Evolutionary conservation across 148 eudicot genomes (phyloP).

Genomic region (Tetragonia tetragonoides): DNA sequence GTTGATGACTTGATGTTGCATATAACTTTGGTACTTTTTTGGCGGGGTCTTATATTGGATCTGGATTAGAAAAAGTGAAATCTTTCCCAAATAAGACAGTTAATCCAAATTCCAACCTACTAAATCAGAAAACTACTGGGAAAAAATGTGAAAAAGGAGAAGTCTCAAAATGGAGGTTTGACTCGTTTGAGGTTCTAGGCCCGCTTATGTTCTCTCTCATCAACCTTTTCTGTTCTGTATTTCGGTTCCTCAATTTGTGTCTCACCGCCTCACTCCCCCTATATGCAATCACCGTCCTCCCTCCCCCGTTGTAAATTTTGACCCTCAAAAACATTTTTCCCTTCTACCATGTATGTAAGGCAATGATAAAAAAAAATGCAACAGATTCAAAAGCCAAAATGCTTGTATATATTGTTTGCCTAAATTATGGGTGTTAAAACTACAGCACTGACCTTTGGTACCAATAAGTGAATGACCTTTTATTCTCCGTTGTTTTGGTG

Average conservation of each 20-base stretch:
- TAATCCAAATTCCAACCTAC: neutral
- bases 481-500: neutral
- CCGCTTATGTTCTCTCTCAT: neutral
- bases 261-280: neutral
- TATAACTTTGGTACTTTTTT: too few relatives aligned
- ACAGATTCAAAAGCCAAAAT: neutral
- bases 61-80: neutral
- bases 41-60: neutral
- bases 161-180: neutral
- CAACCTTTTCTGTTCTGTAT: neutral
- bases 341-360: neutral
- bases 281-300: neutral
- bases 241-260: neutral
- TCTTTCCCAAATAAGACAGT: neutral
- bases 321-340: neutral
- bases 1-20: neutral
- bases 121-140: neutral
- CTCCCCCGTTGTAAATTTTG: neutral
- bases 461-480: neutral
- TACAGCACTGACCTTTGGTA: neutral
- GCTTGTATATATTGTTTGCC: slow-evolving; percentile 2
- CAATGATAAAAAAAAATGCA: neutral
- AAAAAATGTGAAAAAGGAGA: neutral
- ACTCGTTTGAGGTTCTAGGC: neutral
- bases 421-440: neutral